Percentiles rank a stretch among this genome's conserved stretches.
Conservation (phyloP, 2,329 filamentous ascomycete species). For the Septoria petroselini region DNA sequence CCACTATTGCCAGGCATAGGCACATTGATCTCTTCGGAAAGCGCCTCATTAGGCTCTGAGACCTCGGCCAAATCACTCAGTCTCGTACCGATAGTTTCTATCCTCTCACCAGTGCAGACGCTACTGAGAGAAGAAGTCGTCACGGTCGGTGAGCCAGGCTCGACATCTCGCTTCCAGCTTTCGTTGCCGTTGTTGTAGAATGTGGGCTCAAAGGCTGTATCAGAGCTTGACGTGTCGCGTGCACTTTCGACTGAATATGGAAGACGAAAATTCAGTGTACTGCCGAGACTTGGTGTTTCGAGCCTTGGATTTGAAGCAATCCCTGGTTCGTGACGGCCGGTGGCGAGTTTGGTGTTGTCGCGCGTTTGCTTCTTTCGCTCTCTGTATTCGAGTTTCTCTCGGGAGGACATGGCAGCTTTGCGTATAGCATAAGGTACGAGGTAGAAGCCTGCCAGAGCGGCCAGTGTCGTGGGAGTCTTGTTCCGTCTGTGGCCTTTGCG, state of each 20-base stretch:
- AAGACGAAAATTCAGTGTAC: neutral
- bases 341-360: neutral
- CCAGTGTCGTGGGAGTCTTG: constrained; percentile 1
- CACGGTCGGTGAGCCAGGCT: no score
- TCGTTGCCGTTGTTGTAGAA: neutral
- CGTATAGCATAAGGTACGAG: neutral
- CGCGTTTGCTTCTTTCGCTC: neutral
- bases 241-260: neutral
- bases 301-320: neutral
- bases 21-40: neutral
- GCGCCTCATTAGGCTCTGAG: neutral
- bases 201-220: neutral
- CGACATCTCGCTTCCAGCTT: neutral
- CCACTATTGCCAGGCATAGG: neutral
- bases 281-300: neutral
- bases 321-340: neutral
- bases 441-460: constrained; percentile 1
- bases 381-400: neutral
- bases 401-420: neutral
- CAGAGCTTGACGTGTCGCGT: neutral
- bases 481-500: neutral
- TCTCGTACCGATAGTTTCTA: neutral
- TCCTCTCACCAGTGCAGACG: neutral
- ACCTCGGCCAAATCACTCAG: neutral
- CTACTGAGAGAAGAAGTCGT: no score